phyloP scores from a whole-genome alignment of 1,284 basidiomycete species.

The Erythrobasidium hasegawianum region DNA sequence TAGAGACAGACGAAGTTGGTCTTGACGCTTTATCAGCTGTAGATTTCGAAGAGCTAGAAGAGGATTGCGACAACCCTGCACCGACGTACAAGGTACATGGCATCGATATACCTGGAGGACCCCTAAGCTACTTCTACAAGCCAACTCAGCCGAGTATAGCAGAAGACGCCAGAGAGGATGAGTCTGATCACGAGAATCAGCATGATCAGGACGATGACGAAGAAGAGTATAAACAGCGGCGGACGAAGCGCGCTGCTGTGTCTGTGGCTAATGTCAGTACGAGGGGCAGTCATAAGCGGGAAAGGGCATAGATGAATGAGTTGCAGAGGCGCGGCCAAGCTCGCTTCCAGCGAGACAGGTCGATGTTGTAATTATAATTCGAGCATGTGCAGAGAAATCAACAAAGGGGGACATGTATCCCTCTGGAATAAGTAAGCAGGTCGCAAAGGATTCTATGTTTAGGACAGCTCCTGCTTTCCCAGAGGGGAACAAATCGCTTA shows the following conservation, averaged over 20 bases:
- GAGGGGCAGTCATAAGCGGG: no score
- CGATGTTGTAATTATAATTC: no score
- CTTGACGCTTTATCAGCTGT: slow-evolving; percentile 25
- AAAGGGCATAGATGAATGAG: no score
- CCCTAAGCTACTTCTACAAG: slow-evolving; percentile 42
- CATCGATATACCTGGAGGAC: slow-evolving; percentile 32
- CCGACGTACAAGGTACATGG: slow-evolving; percentile 33
- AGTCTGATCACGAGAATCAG: slow-evolving; percentile 46
- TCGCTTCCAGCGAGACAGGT: no score
- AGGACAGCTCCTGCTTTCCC: no score
- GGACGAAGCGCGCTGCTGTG: slow-evolving; percentile 3
- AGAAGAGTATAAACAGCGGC: slow-evolving; percentile 45
- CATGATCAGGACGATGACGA: slow-evolving; percentile 46
- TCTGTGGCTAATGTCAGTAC: no score
- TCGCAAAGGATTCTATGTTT: no score
- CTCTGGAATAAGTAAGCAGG: no score
- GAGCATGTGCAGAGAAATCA: no score
- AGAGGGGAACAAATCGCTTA: no score
- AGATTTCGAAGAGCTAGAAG: slow-evolving; percentile 33
- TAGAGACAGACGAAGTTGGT: slow-evolving; percentile 3
- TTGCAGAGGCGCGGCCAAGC: no score
- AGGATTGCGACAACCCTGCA: slow-evolving; percentile 40
- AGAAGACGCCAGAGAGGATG: slow-evolving; percentile 44
- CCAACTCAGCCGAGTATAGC: slow-evolving; percentile 23
- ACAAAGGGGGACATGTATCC: no score